Evolutionary conservation across 371 early-diverging fungal genomes (phyloP), one percentile per base, ranked within the genome.

Genomic region (Mucor indicus): DNA sequence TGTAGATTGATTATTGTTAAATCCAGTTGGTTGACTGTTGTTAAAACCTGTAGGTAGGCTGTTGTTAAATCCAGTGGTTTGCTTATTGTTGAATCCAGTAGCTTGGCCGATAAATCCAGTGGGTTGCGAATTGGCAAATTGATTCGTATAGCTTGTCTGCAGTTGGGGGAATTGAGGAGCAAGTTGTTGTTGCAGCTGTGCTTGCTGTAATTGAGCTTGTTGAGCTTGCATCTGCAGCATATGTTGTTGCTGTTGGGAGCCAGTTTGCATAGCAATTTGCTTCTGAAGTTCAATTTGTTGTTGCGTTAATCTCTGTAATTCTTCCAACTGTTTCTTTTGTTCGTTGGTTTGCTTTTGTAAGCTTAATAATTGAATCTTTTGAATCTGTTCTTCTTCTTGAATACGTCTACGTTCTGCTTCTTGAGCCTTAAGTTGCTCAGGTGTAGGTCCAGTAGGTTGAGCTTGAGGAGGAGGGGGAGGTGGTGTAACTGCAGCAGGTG

Each of bases 191-290:
- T 51, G 44, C n/a, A 53, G 40, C 24, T 54, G 54, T 19, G 75
- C 72, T n/a, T 73, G 77, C 48, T 70, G 73, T 32, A 45, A 25
- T 39, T 48, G 48, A 2, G 48, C 27, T 24, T 54, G 43, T 11
- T 42, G n/a, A 47, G 48, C 42, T 24, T 62, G 63, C 17, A 61
- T 38, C 19, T 64, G 68, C 16, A 67, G 65, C 24, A 64, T 60
- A 25, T 59, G 71, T 48, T 75, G 72, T 49, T 79, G 77, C 29
- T 61, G 64, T 45, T 69, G 55, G 20, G 48, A 53, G 24, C 24
- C 70, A 53, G 56, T 52, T 48, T 38, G 64, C 48, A 61, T 64
- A 35, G 50, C 61, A 30, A 40, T 46, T 38, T 52, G 58, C 35
- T 61, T 55, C 22, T 56, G 63, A 13, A 51, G 56, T 17, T 56